Base-by-base conservation (phyloP, 345 rosid genomes). In the Conringia planisiliqua region DNA sequence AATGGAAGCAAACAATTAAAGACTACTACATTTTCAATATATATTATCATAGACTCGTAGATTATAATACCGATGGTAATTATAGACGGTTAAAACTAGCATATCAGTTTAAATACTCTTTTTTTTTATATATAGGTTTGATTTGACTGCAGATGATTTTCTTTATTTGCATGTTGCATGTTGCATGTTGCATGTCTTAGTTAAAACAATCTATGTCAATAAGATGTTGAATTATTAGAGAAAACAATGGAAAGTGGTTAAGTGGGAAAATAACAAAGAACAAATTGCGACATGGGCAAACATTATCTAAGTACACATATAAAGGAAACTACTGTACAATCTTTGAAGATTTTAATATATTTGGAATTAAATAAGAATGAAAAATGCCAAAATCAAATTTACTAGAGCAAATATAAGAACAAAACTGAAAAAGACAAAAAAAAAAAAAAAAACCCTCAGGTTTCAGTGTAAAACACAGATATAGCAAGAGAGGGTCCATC, bases 391-490 rank as follows among this genome's bases (percentile, higher is more conserved):
- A 65, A 10, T 7, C 2, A 44, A 57, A 39, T 47, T 65, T 50
- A 59, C 73, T 22, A 58, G 18, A 42, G 50, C 32, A 66, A 51
- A 66, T 64, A 78, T 72, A 50, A 66, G 59, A 66, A 78, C 73
- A 72, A 72, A 78, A 51, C 67, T 61, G 77, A 78, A 78, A 72
- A 66, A 72, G 68, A 66, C 77, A 59, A 71, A 12, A 70, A 14
- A 58, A 59, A 71, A 12, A 70, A 14, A 58, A 59, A 73, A 35
- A 58, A 20, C 51, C 73, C 48, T 66, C 73, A 24, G 70, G 13
- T 72, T 71, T 78, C 80, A 78, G 81, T 71, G 76, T 48, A 71
- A 64, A 71, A 65, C 81, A 58, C 68, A 77, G 62, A 62, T 55
- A 76, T 62, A 36, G 66, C 59, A 76, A 66, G 52, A 69, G 65